phyloP scores from a whole-genome alignment of 179 eudicot species.

The Beta macrorhiza region DNA sequence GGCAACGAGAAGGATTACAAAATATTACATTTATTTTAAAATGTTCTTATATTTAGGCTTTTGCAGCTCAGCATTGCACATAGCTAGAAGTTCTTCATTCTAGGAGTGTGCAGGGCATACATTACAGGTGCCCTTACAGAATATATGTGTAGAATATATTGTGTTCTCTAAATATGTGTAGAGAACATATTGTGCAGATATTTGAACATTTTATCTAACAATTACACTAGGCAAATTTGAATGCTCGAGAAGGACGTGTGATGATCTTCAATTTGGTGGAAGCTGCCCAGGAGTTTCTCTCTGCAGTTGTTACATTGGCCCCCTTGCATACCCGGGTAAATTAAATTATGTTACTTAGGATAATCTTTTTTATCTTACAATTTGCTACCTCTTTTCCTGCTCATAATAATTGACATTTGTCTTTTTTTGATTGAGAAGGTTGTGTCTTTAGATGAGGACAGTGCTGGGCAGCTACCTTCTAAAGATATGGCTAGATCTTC shows the following conservation, averaged over 20 bases:
- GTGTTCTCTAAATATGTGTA: not conserved
- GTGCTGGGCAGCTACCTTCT: conserved; percentile 28
- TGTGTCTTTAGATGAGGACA: conserved; percentile 25
- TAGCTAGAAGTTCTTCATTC: not conserved
- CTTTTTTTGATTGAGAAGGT: conserved; percentile 44
- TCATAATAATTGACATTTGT: conserved; percentile 10
- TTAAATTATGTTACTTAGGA: not conserved
- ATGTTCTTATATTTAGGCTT: not conserved
- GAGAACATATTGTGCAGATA: conserved; percentile 3
- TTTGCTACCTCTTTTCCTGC: conserved; percentile 16
- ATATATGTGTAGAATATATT: too few species aligned
- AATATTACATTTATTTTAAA: too few species aligned
- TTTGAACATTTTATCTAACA: conserved; percentile 9
- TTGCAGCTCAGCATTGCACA: not conserved
- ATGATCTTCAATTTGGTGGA: conserved; percentile 99
- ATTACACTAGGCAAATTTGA: conserved; percentile 74
- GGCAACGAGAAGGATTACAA: not conserved
- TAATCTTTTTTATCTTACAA: not conserved
- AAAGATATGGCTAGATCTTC: conserved; percentile 38
- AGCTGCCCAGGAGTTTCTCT: conserved; percentile 99
- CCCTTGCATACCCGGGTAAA: conserved; percentile 48
- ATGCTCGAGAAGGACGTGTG: conserved; percentile 99
- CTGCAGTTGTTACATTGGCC: conserved; percentile 70
- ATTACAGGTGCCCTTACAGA: too few species aligned
- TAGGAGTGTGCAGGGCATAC: too few species aligned